Evolutionary conservation across 768 basidiomycete genomes (phyloP).

Genomic region (Artomyces pyxidatus): DNA sequence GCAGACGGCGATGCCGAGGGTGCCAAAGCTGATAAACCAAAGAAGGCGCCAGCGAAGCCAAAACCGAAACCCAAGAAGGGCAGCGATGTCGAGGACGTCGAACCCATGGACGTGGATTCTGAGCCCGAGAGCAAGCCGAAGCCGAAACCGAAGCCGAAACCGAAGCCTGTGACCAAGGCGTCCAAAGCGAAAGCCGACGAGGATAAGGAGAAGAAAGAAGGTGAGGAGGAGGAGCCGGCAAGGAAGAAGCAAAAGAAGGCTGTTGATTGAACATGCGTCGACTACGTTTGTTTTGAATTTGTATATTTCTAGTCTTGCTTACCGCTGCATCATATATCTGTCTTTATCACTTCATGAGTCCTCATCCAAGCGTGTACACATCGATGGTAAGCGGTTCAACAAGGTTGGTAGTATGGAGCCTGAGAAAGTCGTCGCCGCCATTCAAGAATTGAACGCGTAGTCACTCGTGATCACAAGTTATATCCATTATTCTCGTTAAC

Average conservation of each 20-base stretch:
- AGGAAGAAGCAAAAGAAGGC: conserved; percentile 72
- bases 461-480: too few relatives aligned
- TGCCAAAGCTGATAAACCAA: conserved; percentile 31
- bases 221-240: conserved; percentile 42
- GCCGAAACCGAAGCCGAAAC: conserved; percentile 38
- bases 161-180: conserved; percentile 35
- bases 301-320: neutral
- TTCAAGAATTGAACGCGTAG: too few relatives aligned
- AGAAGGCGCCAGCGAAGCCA: conserved; percentile 33
- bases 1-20: conserved; percentile 19
- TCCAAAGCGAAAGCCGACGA: conserved; percentile 16
- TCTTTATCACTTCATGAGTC: too few relatives aligned
- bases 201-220: neutral
- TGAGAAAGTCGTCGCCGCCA: too few relatives aligned
- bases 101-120: conserved; percentile 31
- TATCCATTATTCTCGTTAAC: too few relatives aligned
- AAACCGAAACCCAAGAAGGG: conserved; percentile 46
- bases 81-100: conserved; percentile 28
- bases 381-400: too few relatives aligned
- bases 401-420: too few relatives aligned
- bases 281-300: neutral
- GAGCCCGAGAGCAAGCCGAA: conserved; percentile 22
- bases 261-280: conserved; percentile 30
- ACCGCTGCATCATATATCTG: too few relatives aligned
- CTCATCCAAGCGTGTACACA: too few relatives aligned